These are phyloP conservation scores for Pisolithus marmoratus DNA, from an alignment of 768 basidiomycete genomes.

Conservation along the genomic window DNA sequence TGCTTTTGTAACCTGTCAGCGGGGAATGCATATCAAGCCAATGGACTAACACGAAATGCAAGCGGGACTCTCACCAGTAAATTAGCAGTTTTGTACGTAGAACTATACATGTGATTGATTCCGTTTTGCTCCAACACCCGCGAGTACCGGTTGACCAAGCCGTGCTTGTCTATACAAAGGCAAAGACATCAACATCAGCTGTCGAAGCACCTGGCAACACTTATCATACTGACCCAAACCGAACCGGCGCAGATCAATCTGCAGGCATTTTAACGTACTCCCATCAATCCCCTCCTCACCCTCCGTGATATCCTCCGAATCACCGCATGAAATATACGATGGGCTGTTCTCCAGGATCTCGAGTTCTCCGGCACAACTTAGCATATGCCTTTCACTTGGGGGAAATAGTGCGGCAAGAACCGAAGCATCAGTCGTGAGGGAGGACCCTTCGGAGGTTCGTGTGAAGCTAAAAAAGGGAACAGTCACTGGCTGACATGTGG, in stretches of 20 bases:
- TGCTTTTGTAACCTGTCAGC: conserved; percentile 47
- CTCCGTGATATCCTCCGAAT: conserved; percentile 32
- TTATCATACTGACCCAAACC: conserved; percentile 49
- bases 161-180: conserved; percentile 56
- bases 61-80: conserved; percentile 45
- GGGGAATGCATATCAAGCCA: neutral
- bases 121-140: conserved; percentile 64
- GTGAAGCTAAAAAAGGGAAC: conserved; percentile 82
- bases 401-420: conserved; percentile 68
- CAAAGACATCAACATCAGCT: conserved; percentile 3
- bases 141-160: conserved; percentile 73
- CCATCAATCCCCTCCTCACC: conserved; percentile 33
- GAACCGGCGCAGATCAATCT: conserved; percentile 68
- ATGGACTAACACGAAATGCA: neutral
- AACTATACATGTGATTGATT: conserved; percentile 81
- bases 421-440: conserved; percentile 65
- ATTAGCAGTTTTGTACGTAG: conserved; percentile 81
- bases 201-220: neutral
- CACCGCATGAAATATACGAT: conserved; percentile 8
- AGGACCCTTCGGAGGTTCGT: conserved; percentile 69
- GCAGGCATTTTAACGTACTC: conserved; percentile 57
- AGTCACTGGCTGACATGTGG: conserved; percentile 4
- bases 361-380: conserved; percentile 67
- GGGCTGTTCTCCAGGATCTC: conserved; percentile 44
- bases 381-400: conserved; percentile 64